Percentiles rank a stretch among this genome's conserved stretches.
phyloP scores from a whole-genome alignment of 2,329 filamentous ascomycete species.

The Monosporascus sp. region DNA sequence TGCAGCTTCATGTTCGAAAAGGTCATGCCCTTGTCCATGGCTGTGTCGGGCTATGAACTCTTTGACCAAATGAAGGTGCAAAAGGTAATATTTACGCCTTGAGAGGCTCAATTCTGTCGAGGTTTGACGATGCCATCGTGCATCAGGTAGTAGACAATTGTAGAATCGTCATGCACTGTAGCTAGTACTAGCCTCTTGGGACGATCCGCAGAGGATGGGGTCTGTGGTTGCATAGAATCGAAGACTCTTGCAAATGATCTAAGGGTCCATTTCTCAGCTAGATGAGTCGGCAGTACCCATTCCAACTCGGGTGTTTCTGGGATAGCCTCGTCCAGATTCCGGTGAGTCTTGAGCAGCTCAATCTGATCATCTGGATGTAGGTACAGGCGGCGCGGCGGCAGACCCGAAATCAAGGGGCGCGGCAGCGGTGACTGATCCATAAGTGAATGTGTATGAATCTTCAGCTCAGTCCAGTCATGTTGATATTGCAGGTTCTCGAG shows the following conservation, averaged over 20 bases:
- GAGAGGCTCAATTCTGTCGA: conserved; percentile 61
- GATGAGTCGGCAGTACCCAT: conserved; percentile 71
- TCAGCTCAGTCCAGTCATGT: conserved; percentile 66
- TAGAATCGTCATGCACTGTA: conserved; percentile 73
- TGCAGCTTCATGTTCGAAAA: conserved; percentile 68
- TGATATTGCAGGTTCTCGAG: conserved; percentile 68
- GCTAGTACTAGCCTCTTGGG: conserved; percentile 69
- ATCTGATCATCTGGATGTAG: conserved; percentile 80
- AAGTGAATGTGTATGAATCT: conserved; percentile 42
- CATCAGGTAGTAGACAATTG: conserved; percentile 77
- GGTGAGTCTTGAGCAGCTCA: conserved; percentile 59
- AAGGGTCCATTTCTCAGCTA: conserved; percentile 69
- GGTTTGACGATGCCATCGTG: conserved; percentile 86
- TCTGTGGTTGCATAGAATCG: conserved; percentile 49
- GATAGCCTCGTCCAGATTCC: conserved; percentile 39
- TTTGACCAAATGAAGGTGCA: conserved; percentile 70
- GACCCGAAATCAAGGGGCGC: conserved; percentile 63
- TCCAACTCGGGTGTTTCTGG: conserved; percentile 55
- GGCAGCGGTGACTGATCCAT: conserved; percentile 35
- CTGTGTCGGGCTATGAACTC: conserved; percentile 62
- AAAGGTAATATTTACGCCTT: conserved; percentile 64
- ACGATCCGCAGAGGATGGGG: conserved; percentile 38
- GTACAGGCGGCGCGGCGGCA: conserved; percentile 70
- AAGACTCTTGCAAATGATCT: conserved; percentile 63
- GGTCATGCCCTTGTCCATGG: conserved; percentile 64